Evolutionary conservation across 495 filamentous ascomycete species (phyloP).

Genomic region (Podospora appendiculata): DNA sequence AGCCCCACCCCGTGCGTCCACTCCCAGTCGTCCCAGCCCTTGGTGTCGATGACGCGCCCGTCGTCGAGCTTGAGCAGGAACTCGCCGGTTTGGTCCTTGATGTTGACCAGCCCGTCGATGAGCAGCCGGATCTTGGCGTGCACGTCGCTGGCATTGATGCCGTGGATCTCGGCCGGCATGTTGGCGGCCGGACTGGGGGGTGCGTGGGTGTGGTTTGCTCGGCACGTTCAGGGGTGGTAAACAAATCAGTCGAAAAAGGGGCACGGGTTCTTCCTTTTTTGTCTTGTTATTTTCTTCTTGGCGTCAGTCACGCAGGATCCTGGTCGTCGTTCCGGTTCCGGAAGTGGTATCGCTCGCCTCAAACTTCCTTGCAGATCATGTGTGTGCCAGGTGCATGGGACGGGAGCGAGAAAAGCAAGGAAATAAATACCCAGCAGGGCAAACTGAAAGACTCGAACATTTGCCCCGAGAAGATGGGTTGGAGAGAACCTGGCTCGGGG

Average conservation of each 20-base stretch:
- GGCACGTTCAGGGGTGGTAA: background rate
- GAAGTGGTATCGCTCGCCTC: background rate
- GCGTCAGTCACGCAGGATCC: background rate
- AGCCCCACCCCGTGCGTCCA: slow-evolving; percentile 75
- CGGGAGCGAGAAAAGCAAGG: background rate
- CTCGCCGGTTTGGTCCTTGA: slow-evolving; percentile 59
- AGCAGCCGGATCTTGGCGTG: slow-evolving; percentile 51
- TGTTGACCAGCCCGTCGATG: slow-evolving; percentile 61
- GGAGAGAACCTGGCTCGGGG: background rate
- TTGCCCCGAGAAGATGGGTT: background rate
- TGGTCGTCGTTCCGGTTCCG: background rate
- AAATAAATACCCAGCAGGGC: background rate
- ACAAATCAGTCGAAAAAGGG: background rate
- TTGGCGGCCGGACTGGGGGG: background rate
- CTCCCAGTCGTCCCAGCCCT: slow-evolving; percentile 72
- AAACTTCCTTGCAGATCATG: background rate
- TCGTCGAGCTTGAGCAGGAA: slow-evolving; percentile 60
- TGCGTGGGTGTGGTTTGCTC: background rate
- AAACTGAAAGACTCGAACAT: no score
- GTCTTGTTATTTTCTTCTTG: background rate
- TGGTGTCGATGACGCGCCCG: slow-evolving; percentile 69
- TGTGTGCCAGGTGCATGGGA: no score
- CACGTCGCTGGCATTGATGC: slow-evolving; percentile 36
- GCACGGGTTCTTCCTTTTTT: background rate
- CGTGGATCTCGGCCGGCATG: slow-evolving; percentile 33